A percentile compares a stretch with the other conserved stretches of the same genome.
These are phyloP conservation scores for Chimonanthus praecox DNA, from an alignment of 164 flowering plant species.

Conservation along the genomic window DNA sequence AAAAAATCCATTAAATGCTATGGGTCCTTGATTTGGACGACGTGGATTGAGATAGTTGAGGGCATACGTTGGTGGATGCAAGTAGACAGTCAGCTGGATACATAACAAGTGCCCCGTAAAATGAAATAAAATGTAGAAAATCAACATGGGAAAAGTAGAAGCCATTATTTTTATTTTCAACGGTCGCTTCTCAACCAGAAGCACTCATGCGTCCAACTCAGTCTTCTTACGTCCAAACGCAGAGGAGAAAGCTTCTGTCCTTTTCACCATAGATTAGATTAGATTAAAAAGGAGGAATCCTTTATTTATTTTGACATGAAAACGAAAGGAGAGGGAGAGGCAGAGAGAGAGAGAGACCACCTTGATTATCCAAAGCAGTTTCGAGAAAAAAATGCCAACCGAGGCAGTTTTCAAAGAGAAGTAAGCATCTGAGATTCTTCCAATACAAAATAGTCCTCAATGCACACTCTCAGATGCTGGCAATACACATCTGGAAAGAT, in stretches of 20 bases:
- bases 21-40: too few relatives aligned
- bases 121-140: too few relatives aligned
- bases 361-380: conserved; percentile 25
- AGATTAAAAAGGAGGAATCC: background rate
- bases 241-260: conserved; percentile 15
- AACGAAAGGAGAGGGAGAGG: background rate
- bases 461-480: background rate
- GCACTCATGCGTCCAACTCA: background rate
- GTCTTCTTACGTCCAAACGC: background rate
- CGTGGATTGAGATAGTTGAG: too few relatives aligned
- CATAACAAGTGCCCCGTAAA: too few relatives aligned
- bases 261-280: conserved; percentile 34
- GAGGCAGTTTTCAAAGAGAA: conserved; percentile 13
- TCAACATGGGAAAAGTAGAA: too few relatives aligned
- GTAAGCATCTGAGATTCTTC: background rate
- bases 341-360: conserved; percentile 23
- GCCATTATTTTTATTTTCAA: too few relatives aligned
- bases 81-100: too few relatives aligned
- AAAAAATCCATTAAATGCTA: too few relatives aligned
- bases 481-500: background rate
- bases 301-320: background rate
- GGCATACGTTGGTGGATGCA: too few relatives aligned
- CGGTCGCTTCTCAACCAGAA: too few relatives aligned
- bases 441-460: conserved; percentile 10
- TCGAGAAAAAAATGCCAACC: background rate